Evolutionary conservation across 495 filamentous ascomycete species (phyloP).

Genomic region (Letharia lupina): DNA sequence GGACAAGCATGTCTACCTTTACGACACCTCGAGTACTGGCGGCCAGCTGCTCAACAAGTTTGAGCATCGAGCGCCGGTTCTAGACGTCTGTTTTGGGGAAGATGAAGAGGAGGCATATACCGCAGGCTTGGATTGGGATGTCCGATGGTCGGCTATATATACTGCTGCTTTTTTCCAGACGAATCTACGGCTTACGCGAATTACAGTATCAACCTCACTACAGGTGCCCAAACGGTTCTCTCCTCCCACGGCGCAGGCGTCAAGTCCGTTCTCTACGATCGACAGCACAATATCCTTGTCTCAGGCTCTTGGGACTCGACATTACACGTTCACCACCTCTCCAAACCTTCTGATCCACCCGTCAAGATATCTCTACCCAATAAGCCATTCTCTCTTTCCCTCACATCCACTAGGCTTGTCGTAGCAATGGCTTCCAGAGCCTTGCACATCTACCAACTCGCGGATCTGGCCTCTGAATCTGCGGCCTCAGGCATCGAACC

Average conservation of each 20-base stretch:
- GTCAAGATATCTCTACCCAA: constrained; percentile 60
- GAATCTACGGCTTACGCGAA: constrained; percentile 2
- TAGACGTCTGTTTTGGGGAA: constrained; percentile 85
- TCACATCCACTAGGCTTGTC: constrained; percentile 73
- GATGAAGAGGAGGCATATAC: constrained; percentile 70
- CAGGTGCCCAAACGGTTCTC: constrained; percentile 61
- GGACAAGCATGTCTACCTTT: constrained; percentile 88
- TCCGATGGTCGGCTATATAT: constrained; percentile 51
- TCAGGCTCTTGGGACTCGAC: constrained; percentile 91
- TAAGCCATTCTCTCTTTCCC: constrained; percentile 81
- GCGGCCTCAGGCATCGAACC: constrained; percentile 56
- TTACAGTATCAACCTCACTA: constrained; percentile 61
- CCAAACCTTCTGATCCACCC: constrained; percentile 36
- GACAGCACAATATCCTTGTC: constrained; percentile 66
- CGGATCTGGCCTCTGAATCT: constrained; percentile 43
- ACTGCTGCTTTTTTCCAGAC: neutral
- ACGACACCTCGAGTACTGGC: constrained; percentile 59
- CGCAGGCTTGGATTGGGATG: constrained; percentile 76
- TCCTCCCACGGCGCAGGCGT: constrained; percentile 72
- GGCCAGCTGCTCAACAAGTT: constrained; percentile 60
- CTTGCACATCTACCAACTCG: constrained; percentile 86
- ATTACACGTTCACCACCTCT: constrained; percentile 68
- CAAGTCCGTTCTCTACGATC: constrained; percentile 73
- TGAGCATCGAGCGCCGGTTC: constrained; percentile 75
- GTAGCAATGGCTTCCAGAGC: constrained; percentile 92